These are phyloP conservation scores for Myriosclerotinia curreyana DNA, from an alignment of 2,329 filamentous ascomycete genomes.

Conservation along the genomic window DNA sequence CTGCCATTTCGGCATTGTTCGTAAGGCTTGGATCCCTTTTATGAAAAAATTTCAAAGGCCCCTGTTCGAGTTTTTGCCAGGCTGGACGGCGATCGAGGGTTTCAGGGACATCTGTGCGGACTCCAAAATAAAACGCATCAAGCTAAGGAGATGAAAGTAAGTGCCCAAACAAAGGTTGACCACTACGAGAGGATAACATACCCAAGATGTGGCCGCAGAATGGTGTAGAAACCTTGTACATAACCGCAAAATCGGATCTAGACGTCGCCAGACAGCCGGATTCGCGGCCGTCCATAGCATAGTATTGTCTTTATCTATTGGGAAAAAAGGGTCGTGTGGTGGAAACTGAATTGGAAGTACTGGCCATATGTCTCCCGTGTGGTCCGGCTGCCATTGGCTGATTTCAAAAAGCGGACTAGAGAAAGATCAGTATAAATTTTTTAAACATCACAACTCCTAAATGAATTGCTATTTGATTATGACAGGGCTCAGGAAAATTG, in stretches of 20 bases:
- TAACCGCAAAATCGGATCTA: neutral
- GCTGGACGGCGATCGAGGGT: neutral
- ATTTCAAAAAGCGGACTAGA: neutral
- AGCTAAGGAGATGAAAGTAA: conserved; percentile 1
- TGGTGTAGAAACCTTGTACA: conserved; percentile 3
- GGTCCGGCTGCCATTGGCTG: neutral
- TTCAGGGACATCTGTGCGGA: conserved; percentile 2
- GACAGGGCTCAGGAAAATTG: neutral
- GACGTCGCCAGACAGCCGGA: conserved; percentile 8
- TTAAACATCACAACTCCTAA: neutral
- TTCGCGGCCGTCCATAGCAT: neutral
- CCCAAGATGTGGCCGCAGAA: conserved; percentile 4
- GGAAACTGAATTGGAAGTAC: neutral
- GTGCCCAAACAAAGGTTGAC: neutral
- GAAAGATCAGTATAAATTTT: neutral
- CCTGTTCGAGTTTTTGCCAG: conserved; percentile 7
- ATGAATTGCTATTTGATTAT: no score
- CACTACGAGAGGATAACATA: neutral
- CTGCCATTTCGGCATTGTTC: neutral
- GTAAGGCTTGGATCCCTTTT: neutral
- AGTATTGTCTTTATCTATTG: conserved; percentile 5
- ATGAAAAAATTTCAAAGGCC: conserved; percentile 1
- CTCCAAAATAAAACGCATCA: conserved; percentile 1
- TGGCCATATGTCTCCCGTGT: neutral
- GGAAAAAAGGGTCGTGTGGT: neutral